These are phyloP conservation scores for Fraxinus anomala DNA, from an alignment of 257 asterid genomes.

Conservation along the genomic window DNA sequence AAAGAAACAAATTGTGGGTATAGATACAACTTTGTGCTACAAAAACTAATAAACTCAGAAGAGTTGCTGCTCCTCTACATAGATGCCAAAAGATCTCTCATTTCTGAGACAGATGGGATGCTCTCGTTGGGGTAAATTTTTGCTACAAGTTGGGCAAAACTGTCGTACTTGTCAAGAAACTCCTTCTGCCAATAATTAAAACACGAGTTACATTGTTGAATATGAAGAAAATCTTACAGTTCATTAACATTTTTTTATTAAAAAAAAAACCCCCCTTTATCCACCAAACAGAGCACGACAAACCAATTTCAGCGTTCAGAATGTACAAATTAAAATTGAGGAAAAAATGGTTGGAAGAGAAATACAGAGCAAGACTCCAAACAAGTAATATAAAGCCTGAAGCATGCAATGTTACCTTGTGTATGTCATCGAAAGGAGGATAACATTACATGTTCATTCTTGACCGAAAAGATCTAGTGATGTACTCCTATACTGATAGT, in stretches of 20 bases:
- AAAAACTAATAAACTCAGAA: constrained; percentile 12
- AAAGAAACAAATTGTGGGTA: constrained; percentile 28
- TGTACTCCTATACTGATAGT: too few relatives aligned
- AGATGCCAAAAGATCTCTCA: constrained; percentile 73
- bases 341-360: background rate
- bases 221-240: background rate
- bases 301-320: background rate
- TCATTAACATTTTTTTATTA: background rate
- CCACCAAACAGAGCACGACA: background rate
- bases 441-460: background rate
- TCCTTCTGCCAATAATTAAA: constrained; percentile 62
- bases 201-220: constrained; percentile 4
- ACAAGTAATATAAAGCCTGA: background rate
- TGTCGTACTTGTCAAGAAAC: constrained; percentile 85
- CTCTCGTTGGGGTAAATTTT: constrained; percentile 82
- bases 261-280: background rate
- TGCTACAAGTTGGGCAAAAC: constrained; percentile 76
- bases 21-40: background rate
- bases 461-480: too few relatives aligned
- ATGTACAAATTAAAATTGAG: background rate
- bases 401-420: background rate
- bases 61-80: constrained; percentile 49
- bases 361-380: background rate
- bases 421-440: constrained; percentile 1
- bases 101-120: constrained; percentile 70